phyloP scores from a whole-genome alignment of 495 filamentous ascomycete species.

The Tetracladium marchalianum region DNA sequence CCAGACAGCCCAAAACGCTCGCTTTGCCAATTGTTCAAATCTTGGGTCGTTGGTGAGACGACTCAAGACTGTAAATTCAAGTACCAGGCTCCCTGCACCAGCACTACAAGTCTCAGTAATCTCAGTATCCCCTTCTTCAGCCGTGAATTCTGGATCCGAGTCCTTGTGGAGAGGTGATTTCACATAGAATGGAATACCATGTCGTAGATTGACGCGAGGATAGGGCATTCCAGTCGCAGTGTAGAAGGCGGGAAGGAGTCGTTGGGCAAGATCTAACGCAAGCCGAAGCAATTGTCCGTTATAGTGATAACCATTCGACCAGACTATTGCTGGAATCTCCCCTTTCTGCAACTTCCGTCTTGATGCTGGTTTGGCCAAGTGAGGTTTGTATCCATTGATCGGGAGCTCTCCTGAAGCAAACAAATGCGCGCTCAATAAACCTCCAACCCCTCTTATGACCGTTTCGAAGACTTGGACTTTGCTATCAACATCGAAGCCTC shows the following conservation, averaged over 20 bases:
- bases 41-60: slow-evolving; percentile 76
- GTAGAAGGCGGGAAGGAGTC: slow-evolving; percentile 83
- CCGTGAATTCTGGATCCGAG: slow-evolving; percentile 15
- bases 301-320: slow-evolving; percentile 74
- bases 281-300: slow-evolving; percentile 82
- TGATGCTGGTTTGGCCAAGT: slow-evolving; percentile 9
- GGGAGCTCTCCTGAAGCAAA: slow-evolving; percentile 86
- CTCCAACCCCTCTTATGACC: slow-evolving; percentile 87
- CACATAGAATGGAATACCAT: slow-evolving; percentile 82
- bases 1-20: slow-evolving; percentile 96
- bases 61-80: slow-evolving; percentile 87
- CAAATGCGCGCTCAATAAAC: slow-evolving; percentile 82
- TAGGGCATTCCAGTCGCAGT: slow-evolving; percentile 86
- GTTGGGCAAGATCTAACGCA: slow-evolving; percentile 70
- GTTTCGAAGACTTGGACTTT: slow-evolving; percentile 99
- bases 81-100: slow-evolving; percentile 83
- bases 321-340: slow-evolving; percentile 37
- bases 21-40: slow-evolving; percentile 81
- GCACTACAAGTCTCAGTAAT: slow-evolving; percentile 95
- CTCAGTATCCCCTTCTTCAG: slow-evolving; percentile 17
- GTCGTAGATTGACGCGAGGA: slow-evolving; percentile 83
- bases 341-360: slow-evolving; percentile 12
- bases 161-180: slow-evolving; percentile 62
- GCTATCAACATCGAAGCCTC: slow-evolving; percentile 90
- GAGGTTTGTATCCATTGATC: slow-evolving; percentile 62